Evolutionary conservation across 768 basidiomycete genomes (phyloP).

Genomic region (Mycena leptocephala): DNA sequence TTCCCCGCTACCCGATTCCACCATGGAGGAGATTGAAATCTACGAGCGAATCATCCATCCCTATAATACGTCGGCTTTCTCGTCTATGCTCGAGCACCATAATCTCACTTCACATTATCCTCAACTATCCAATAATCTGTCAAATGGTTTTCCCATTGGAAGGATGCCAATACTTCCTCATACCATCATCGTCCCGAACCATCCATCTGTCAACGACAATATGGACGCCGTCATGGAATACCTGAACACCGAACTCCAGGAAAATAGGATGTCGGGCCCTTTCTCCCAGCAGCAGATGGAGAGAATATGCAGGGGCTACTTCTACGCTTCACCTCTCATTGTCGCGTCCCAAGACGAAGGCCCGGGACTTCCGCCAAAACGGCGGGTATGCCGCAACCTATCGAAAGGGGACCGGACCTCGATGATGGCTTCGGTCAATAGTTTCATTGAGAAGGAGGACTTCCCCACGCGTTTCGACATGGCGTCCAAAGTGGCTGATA

Average conservation of each 20-base stretch:
- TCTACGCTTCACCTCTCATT: conserved; percentile 48
- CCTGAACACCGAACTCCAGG: conserved; percentile 27
- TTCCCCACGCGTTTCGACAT: conserved; percentile 37
- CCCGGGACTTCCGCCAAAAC: conserved; percentile 26
- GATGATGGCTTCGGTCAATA: conserved; percentile 33
- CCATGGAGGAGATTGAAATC: conserved; percentile 30
- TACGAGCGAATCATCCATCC: conserved; percentile 47
- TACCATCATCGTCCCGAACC: conserved; percentile 31
- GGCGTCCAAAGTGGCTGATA: conserved; percentile 28
- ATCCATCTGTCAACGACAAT: conserved; percentile 27
- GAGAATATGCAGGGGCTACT: conserved; percentile 42
- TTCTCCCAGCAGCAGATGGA: conserved; percentile 38
- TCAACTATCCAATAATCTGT: conserved; percentile 45
- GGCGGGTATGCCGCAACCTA: conserved; percentile 39
- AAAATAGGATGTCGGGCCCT: conserved; percentile 36
- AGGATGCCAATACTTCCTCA: conserved; percentile 40
- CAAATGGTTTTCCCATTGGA: conserved; percentile 52
- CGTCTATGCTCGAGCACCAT: neutral
- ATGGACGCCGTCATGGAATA: conserved; percentile 28
- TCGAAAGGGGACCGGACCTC: conserved; percentile 28
- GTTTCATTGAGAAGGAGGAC: conserved; percentile 34
- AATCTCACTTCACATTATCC: conserved; percentile 47
- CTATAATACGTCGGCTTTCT: conserved; percentile 49
- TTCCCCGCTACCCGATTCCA: conserved; percentile 20
- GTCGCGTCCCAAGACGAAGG: conserved; percentile 32